Base-by-base conservation (phyloP, 192 early-diverging fungal species). In the Podila clonocystis region DNA sequence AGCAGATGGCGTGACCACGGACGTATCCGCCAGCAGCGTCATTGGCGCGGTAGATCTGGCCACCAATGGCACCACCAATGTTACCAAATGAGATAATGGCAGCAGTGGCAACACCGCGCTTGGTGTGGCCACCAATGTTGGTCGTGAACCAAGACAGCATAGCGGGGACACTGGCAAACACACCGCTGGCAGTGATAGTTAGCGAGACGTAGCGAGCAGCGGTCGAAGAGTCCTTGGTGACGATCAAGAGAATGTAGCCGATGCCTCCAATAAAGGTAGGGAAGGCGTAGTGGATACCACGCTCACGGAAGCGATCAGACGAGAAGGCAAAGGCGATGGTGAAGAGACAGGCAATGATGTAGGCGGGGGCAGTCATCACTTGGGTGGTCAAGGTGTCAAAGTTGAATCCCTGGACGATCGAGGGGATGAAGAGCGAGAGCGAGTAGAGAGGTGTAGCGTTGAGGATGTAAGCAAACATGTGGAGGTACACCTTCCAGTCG, bases 91-190 rank as follows among this genome's bases (percentile, higher is more conserved):
- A 87, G 63, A 92, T 90, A 50, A 91, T 84, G 62, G 91, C 84
- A 58, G 92, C 93, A 12, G 87, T 83, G 13, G 91, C 90, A 67
- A 91, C 83, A n/a, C 87, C 92, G 24, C 91, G 84, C 82, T 95
- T 95, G 13, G 89, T 93, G 59, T 92, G 88, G 9, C 92, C 92
- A 49, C 91, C 90, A 50, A 92, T 90, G 57, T 91, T 84, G 67
- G 92, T 85, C 19, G 92, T 92, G 29, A 87, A 82, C 48, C 90
- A 89, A 84, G 74, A 82, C 85, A 93, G 31, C 91, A 90, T 90
- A 22, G 87, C 77, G 19, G 92, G 90, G 9, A 91, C 80, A 38
- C 88, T 85, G 3, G 89, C 29, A 65, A 87, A 87, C 12, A 87
- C 83, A 58, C 85, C 84, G 52, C 26, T 82, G 8, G 82, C 75